Base-by-base conservation (phyloP, 2,329 filamentous ascomycete species). In the Lecanicillium sp. region DNA sequence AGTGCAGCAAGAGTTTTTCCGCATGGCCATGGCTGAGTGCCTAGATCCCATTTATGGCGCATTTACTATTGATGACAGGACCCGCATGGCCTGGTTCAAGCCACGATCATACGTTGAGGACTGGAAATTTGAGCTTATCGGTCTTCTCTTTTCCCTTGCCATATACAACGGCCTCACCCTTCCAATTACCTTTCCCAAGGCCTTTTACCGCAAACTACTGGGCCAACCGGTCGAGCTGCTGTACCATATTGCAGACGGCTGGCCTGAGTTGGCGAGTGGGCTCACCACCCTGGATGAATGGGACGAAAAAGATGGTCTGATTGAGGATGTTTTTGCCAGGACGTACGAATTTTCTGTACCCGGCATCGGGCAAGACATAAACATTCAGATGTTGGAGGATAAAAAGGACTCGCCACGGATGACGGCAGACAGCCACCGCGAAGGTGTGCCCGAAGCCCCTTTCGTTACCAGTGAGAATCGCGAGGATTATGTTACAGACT, bases 1-100 rank as follows among this genome's bases (percentile, higher is more conserved):
- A 45, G 89, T 98, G 1, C 90, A 95, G 51, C 89, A 95, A 56
- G 92, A 98, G 47, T 96, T 95, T 56, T 96, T 98, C 63, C 79
- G 87, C 13, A 63, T 95, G 19, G 79, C 85, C 14, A 80, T 95
- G 49, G 77, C 78, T 1, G 82, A 94, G 52, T 85, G 84, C 4
- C 71, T 96, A 33, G 72, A 86, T 49, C 83, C 86, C 4, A 73
- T 80, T 31, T 86, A 84, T 51, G 88, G 83, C 2, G 78, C 84
- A 38, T 96, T 96, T 56, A 83, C 80, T 0, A 73, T 86, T 22
- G 88, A 96, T 49, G 62, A 75, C 1, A 68, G 78, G 39, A 92
- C 84, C 1, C 77, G 78, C 22, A 83, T 92, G 72, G 80, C 81
- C 9, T 98, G 88, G 85, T 95, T 98, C 51, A 78, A 83, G 34